A percentile compares a stretch with the other conserved stretches of the same genome.
Conservation (phyloP, 768 basidiomycete genomes). For the Macrolepiota dolichaula region DNA sequence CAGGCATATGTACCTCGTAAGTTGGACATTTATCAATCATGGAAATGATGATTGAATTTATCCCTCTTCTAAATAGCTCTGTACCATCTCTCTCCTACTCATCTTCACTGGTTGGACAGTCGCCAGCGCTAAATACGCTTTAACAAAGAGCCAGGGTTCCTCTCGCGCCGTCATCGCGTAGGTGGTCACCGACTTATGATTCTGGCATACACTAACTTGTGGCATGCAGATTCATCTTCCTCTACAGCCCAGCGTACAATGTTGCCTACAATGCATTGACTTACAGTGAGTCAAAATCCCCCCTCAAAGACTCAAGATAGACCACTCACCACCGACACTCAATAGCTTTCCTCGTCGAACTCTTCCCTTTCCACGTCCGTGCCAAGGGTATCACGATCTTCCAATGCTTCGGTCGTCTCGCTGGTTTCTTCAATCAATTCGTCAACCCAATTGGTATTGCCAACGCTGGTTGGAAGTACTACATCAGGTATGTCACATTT, state of each 20-base stretch:
- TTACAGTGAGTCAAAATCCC: conserved; percentile 34
- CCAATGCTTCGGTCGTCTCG: conserved; percentile 54
- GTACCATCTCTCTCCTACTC: conserved; percentile 42
- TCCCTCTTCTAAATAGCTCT: conserved; percentile 26
- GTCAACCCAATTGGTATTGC: conserved; percentile 63
- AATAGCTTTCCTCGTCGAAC: conserved; percentile 60
- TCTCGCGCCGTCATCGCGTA: conserved; percentile 50
- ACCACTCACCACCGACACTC: not conserved
- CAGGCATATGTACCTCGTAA: conserved; percentile 45
- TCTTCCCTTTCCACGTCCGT: conserved; percentile 64
- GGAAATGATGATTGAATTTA: not conserved
- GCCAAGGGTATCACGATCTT: conserved; percentile 60
- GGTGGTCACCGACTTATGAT: not conserved
- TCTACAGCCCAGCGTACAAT: conserved; percentile 55
- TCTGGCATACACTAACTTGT: not conserved
- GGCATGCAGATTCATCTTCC: conserved; percentile 46
- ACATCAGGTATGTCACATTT: conserved; percentile 35
- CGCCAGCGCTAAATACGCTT: conserved; percentile 44
- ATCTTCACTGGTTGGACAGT: conserved; percentile 55
- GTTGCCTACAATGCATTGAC: conserved; percentile 55
- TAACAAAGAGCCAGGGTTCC: conserved; percentile 37
- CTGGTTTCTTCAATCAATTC: conserved; percentile 63
- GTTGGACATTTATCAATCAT: conserved; percentile 10
- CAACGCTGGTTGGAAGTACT: conserved; percentile 56
- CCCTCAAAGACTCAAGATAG: not conserved